Conservation (phyloP, 2,329 filamentous ascomycete genomes). For the Geosmithia putterillii region DNA sequence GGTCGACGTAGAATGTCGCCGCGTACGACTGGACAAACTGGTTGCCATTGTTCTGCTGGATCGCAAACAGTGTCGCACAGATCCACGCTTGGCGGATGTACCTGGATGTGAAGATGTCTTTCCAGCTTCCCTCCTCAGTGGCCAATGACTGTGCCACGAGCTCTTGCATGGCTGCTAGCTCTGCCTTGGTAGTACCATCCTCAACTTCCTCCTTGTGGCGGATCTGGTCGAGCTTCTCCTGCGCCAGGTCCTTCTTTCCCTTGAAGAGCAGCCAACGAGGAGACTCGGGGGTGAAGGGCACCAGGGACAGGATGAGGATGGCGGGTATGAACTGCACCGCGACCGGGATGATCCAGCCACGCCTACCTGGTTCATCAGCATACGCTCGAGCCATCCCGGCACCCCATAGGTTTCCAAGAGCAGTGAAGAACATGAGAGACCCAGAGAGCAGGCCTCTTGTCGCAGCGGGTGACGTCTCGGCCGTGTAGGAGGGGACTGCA, state of each 20-base stretch:
- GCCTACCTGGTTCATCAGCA: background rate
- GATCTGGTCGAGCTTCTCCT: conserved; percentile 1
- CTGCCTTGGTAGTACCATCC: background rate
- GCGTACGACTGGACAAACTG: conserved; percentile 2
- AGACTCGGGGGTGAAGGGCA: conserved; percentile 1
- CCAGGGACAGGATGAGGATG: background rate
- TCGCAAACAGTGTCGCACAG: conserved; percentile 1
- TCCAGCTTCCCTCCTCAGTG: conserved; percentile 1
- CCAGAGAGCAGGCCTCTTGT: conserved; percentile 1
- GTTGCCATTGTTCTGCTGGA: conserved; percentile 3
- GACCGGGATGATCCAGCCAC: conserved; percentile 1
- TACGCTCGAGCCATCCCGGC: conserved; percentile 1
- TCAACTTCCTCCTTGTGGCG: conserved; percentile 1
- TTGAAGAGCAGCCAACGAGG: conserved; percentile 1
- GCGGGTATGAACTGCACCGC: conserved; percentile 1
- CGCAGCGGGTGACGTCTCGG: conserved; percentile 1
- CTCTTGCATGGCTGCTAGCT: background rate
- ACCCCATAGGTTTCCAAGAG: conserved; percentile 2
- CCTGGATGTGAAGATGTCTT: conserved; percentile 1
- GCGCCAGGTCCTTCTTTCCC: background rate
- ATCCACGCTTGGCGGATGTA: conserved; percentile 2
- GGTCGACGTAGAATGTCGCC: conserved; percentile 2
- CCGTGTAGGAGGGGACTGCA: conserved; percentile 1
- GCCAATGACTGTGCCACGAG: background rate
- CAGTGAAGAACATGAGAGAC: conserved; percentile 1